Evolutionary conservation across 805 yeast species (phyloP).

Genomic region (Starmerella gropengiesseri): DNA sequence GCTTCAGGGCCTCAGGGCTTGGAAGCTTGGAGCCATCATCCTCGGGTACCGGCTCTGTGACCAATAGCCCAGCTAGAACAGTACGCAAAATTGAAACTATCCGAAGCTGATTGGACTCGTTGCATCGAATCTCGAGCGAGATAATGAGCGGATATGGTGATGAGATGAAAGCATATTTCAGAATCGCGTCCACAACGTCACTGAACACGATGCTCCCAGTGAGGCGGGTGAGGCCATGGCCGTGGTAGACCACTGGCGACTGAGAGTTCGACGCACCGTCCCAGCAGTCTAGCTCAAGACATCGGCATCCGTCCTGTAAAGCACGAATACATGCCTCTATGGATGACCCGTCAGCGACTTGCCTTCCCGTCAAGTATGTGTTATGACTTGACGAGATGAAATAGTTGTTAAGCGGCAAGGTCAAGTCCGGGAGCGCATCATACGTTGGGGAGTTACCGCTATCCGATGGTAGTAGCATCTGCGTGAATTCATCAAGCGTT

Average conservation of each 20-base stretch:
- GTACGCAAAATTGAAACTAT: constrained; percentile 45
- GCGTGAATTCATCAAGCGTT: constrained; percentile 31
- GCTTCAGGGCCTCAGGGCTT: constrained; percentile 60
- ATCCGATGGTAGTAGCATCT: constrained; percentile 28
- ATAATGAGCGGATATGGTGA: constrained; percentile 77
- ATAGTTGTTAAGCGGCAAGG: constrained; percentile 71
- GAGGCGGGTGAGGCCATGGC: constrained; percentile 46
- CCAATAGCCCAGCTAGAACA: constrained; percentile 48
- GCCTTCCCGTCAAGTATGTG: constrained; percentile 81
- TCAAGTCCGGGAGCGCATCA: constrained; percentile 30
- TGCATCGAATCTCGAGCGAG: constrained; percentile 79
- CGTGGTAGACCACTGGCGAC: constrained; percentile 82
- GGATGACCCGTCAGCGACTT: constrained; percentile 76
- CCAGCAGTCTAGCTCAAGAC: constrained; percentile 95
- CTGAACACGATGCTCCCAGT: constrained; percentile 60
- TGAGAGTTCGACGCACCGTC: constrained; percentile 49
- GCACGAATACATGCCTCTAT: constrained; percentile 82
- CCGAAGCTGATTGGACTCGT: constrained; percentile 50
- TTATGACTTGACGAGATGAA: constrained; percentile 90
- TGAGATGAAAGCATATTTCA: constrained; percentile 79
- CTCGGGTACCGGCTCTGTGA: constrained; percentile 32
- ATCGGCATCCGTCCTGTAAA: constrained; percentile 83
- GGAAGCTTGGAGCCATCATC: constrained; percentile 39
- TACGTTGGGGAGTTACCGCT: neutral
- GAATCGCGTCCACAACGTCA: constrained; percentile 60